Base-by-base conservation (phyloP, 176 grass and related monocot species). In the Raddia distichophylla region DNA sequence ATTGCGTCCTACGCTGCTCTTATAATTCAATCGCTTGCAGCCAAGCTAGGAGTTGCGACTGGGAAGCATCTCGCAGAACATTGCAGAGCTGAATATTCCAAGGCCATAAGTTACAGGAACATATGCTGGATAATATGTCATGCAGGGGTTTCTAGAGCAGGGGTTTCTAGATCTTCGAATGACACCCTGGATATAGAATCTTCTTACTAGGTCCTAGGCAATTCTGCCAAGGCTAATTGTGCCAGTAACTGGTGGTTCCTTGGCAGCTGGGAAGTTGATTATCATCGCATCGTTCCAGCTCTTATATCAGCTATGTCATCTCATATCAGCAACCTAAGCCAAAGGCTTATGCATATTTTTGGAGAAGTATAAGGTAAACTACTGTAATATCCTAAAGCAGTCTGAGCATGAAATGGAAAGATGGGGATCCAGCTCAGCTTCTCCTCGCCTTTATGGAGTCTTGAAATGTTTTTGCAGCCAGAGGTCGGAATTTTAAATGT, bases 261-360 rank as follows among this genome's bases (percentile, higher is more conserved):
- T 90, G 35, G 95, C 95, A 73, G 95, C 95, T 86, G 95, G 95
- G 77, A 54, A 91, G 75, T 76, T 98, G 76, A 98, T 98, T 75
- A 98, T 98, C 84, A 98, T 93, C 82, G 92, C 95, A n/a, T 98
- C 95, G 79, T n/a, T n/a, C n/a, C n/a, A n/a, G n/a, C n/a, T n/a
- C n/a, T n/a, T n/a, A n/a, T n/a, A n/a, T n/a, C n/a, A n/a, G n/a
- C n/a, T n/a, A n/a, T n/a, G n/a, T n/a, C n/a, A n/a, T n/a, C n/a
- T n/a, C n/a, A n/a, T n/a, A n/a, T n/a, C n/a, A n/a, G n/a, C n/a
- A n/a, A n/a, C n/a, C n/a, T n/a, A n/a, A n/a, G n/a, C n/a, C n/a
- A n/a, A n/a, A n/a, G n/a, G n/a, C n/a, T n/a, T n/a, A n/a, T n/a
- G n/a, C n/a, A n/a, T n/a, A n/a, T n/a, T n/a, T n/a, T n/a, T n/a